Evolutionary conservation across 768 basidiomycete genomes (phyloP).

Genomic region (Wakefieldia striispora): DNA sequence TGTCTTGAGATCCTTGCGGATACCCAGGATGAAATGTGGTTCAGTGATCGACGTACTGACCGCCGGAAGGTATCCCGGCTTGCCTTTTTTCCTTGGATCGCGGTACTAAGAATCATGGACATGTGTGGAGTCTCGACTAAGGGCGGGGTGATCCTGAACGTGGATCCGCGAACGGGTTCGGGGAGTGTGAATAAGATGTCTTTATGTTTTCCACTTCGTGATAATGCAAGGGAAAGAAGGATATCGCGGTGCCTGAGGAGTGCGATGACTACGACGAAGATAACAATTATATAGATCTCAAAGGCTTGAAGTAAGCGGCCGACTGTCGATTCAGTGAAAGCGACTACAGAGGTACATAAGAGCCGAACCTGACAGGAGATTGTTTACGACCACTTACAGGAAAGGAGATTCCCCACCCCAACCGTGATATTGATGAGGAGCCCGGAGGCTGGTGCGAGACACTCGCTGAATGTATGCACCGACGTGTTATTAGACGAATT

Average conservation of each 20-base stretch:
- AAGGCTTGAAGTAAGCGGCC: slow-evolving; percentile 68
- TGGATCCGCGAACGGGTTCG: slow-evolving; percentile 24
- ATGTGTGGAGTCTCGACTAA: slow-evolving; percentile 25
- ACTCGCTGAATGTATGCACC: slow-evolving; percentile 45
- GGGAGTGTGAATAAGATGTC: slow-evolving; percentile 19
- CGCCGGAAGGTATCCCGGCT: slow-evolving; percentile 13
- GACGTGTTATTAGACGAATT: slow-evolving; percentile 37
- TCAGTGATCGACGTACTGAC: slow-evolving; percentile 22
- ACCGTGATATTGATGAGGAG: slow-evolving; percentile 51
- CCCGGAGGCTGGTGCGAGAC: slow-evolving; percentile 49
- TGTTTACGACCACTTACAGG: slow-evolving; percentile 46
- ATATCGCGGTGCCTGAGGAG: slow-evolving; percentile 28
- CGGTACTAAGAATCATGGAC: slow-evolving; percentile 13
- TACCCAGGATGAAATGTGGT: slow-evolving; percentile 41
- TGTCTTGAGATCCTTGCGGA: slow-evolving; percentile 28
- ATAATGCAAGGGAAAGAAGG: not conserved
- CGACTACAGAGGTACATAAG: slow-evolving; percentile 40
- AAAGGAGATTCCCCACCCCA: slow-evolving; percentile 53
- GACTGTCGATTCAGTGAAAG: slow-evolving; percentile 64
- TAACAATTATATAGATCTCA: slow-evolving; percentile 59
- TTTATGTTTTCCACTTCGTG: not conserved
- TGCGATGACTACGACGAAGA: slow-evolving; percentile 54
- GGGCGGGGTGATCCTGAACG: slow-evolving; percentile 24
- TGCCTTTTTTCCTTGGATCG: slow-evolving; percentile 5
- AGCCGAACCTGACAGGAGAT: not conserved